Percentiles rank a stretch among this genome's conserved stretches.
These are phyloP conservation scores for Echria macrotheca DNA, from an alignment of 495 filamentous ascomycete species.

Conservation along the genomic window DNA sequence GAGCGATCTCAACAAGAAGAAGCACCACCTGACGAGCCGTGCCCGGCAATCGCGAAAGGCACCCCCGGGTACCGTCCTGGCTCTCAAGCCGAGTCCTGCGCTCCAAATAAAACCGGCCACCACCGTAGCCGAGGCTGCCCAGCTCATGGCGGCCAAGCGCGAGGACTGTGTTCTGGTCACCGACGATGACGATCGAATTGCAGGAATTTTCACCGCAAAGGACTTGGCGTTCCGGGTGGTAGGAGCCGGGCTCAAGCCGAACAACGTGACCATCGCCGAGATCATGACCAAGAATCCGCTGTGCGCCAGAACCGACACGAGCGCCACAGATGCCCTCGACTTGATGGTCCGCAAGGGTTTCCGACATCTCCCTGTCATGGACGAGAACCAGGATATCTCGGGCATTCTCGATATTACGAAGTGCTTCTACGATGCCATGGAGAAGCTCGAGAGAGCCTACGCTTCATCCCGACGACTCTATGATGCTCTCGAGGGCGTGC, in stretches of 20 bases:
- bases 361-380: constrained; percentile 96
- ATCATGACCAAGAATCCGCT: constrained; percentile 99
- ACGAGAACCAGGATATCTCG: constrained; percentile 98
- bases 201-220: constrained; percentile 98
- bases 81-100: constrained; percentile 88
- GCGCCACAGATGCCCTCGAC: constrained; percentile 93
- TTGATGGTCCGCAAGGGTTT: constrained; percentile 98
- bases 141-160: constrained; percentile 97
- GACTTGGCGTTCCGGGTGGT: constrained; percentile 97
- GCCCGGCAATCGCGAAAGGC: constrained; percentile 84
- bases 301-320: constrained; percentile 94
- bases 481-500: constrained; percentile 96
- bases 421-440: constrained; percentile 99
- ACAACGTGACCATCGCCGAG: constrained; percentile 84
- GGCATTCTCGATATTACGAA: constrained; percentile 98
- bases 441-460: constrained; percentile 96
- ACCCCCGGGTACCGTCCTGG: constrained; percentile 90
- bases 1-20: constrained; percentile 96
- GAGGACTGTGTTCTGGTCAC: constrained; percentile 99
- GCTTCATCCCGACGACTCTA: constrained; percentile 93
- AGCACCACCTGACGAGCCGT: constrained; percentile 64
- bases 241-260: constrained; percentile 84
- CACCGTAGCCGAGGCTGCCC: constrained; percentile 92
- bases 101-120: constrained; percentile 96
- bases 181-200: constrained; percentile 94